Evolutionary conservation across 306 rosid species (phyloP).

Genomic region (barrel medic (Medicago truncatula)): MtrunA17r5.0-ANR NC_053043.1:31041501-31042000

Average conservation of each 20-base stretch:
- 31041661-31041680: conserved; percentile 33
- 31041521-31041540: too few relatives aligned
- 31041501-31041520: too few relatives aligned
- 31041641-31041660: not conserved
- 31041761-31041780: conserved; percentile 24
- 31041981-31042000: conserved; percentile 38
- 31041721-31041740: conserved; percentile 23
- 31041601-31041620: not conserved
- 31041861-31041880: conserved; percentile 40
- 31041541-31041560: too few relatives aligned
- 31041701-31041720: conserved; percentile 8
- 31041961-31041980: conserved; percentile 29
- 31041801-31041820: not conserved
- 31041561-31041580: too few relatives aligned
- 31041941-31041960: conserved; percentile 8
- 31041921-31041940: not conserved
- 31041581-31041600: too few relatives aligned
- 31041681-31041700: not conserved
- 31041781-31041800: not conserved
- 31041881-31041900: conserved; percentile 39
- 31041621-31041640: not conserved
- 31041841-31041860: conserved; percentile 28
- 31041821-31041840: not conserved
- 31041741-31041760: conserved; percentile 15
- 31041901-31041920: conserved; percentile 43